These are phyloP conservation scores for Vararia minispora DNA, from an alignment of 768 basidiomycete species.

Conservation along the genomic window DNA sequence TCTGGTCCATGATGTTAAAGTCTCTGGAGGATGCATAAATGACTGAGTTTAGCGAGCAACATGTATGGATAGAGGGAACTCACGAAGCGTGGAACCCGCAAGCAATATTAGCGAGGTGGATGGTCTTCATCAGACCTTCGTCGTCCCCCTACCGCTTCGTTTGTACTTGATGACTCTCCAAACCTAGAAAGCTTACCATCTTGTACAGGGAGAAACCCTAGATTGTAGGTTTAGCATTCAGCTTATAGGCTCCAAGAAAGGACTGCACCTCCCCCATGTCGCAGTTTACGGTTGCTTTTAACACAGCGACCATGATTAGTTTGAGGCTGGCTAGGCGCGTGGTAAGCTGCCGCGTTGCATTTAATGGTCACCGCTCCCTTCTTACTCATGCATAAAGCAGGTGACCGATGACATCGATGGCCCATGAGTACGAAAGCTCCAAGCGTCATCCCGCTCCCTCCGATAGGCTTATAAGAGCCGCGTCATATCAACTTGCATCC, in stretches of 20 bases:
- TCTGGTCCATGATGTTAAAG: constrained; percentile 55
- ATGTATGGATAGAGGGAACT: constrained; percentile 4
- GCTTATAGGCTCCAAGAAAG: too few relatives aligned
- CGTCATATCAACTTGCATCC: too few relatives aligned
- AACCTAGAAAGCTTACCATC: constrained; percentile 12
- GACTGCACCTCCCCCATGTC: too few relatives aligned
- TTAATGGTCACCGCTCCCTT: too few relatives aligned
- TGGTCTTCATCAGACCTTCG: constrained; percentile 22
- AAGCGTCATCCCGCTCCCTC: too few relatives aligned
- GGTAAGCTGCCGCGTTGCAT: constrained; percentile 4
- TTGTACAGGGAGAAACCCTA: constrained; percentile 21
- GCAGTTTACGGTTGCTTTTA: constrained; percentile 22
- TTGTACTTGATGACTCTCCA: too few relatives aligned
- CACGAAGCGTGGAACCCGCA: constrained; percentile 64
- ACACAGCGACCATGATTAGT: background rate
- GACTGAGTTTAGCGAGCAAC: background rate
- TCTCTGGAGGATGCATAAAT: constrained; percentile 26
- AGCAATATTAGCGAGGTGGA: constrained; percentile 36
- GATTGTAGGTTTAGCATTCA: background rate
- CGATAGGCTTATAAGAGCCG: too few relatives aligned
- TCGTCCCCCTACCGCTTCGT: constrained; percentile 20
- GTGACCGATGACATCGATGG: too few relatives aligned
- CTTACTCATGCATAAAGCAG: too few relatives aligned
- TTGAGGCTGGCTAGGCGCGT: background rate
- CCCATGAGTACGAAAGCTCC: too few relatives aligned